These are phyloP conservation scores for Blastocladiella emersonii DNA, from an alignment of 371 early-diverging fungal genomes.

Conservation along the genomic window DNA sequence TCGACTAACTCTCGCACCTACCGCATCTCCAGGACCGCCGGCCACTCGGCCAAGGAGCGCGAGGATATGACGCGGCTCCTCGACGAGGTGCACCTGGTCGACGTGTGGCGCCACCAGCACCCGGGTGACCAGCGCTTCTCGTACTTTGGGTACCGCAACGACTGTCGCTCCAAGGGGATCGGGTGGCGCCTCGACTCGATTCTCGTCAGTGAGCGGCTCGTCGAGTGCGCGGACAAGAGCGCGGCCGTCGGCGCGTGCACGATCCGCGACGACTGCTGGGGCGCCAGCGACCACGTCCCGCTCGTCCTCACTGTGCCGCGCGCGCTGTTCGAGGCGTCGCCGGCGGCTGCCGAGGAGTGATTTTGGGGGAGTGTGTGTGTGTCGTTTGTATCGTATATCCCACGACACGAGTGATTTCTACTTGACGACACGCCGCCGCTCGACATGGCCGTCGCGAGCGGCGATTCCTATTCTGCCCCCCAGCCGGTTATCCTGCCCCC, in stretches of 20 bases:
- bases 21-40: constrained; percentile 50
- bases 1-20: too few relatives aligned
- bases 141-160: constrained; percentile 49
- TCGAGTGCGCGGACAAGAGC: too few relatives aligned
- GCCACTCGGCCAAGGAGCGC: constrained; percentile 76
- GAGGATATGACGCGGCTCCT: constrained; percentile 51
- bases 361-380: too few relatives aligned
- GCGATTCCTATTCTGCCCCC: too few relatives aligned
- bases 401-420: too few relatives aligned
- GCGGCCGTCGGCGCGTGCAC: constrained; percentile 22
- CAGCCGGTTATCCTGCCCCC: too few relatives aligned
- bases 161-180: constrained; percentile 52
- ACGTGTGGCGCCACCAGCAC: constrained; percentile 58
- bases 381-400: too few relatives aligned
- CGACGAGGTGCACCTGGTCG: constrained; percentile 40
- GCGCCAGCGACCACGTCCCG: constrained; percentile 85
- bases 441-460: too few relatives aligned
- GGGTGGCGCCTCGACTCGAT: constrained; percentile 89
- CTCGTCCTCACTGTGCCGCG: constrained; percentile 36
- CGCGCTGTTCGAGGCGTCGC: not conserved
- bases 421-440: too few relatives aligned
- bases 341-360: too few relatives aligned
- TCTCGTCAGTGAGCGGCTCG: constrained; percentile 45
- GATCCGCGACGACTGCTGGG: constrained; percentile 66
- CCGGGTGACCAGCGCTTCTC: constrained; percentile 52